phyloP scores from a whole-genome alignment of 2,329 filamentous ascomycete species.

The Gliomastix tumulicola region DNA sequence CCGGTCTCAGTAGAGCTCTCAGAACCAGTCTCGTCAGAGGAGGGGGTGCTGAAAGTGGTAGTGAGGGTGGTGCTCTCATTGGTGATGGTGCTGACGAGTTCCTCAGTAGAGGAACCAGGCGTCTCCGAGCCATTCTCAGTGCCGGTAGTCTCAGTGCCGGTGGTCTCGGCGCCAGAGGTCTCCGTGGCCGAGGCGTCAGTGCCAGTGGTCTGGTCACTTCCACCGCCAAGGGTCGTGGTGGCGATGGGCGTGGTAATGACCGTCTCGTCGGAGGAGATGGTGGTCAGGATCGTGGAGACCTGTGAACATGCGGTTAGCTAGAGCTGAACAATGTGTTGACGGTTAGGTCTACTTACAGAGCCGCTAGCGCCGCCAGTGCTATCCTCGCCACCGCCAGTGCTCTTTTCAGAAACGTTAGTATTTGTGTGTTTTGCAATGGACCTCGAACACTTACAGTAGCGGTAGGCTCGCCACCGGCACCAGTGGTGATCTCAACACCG shows the following conservation, averaged over 20 bases:
- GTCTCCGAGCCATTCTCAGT: conserved; percentile 8
- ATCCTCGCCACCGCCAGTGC: conserved; percentile 1
- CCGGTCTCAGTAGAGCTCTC: conserved; percentile 3
- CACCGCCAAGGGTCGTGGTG: conserved; percentile 27
- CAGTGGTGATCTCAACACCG: conserved; percentile 22
- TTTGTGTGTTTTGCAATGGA: too few relatives aligned
- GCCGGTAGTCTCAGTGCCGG: conserved; percentile 8
- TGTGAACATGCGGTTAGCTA: conserved; percentile 6
- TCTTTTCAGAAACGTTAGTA: conserved; percentile 2
- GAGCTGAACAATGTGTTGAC: too few relatives aligned
- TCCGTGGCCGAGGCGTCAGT: conserved; percentile 10
- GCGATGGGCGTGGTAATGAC: conserved; percentile 25
- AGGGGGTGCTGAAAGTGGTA: conserved; percentile 6
- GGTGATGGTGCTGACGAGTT: background rate
- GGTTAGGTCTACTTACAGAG: too few relatives aligned
- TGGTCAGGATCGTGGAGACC: conserved; percentile 29
- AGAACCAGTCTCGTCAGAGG: conserved; percentile 1
- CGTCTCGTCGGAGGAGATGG: conserved; percentile 22
- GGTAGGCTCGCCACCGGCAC: conserved; percentile 5
- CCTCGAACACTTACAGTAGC: too few relatives aligned
- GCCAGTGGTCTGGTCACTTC: too few relatives aligned
- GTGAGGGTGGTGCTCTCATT: background rate
- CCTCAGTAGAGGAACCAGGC: too few relatives aligned
- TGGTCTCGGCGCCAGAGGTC: conserved; percentile 7
- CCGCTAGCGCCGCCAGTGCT: conserved; percentile 2